phyloP scores from a whole-genome alignment of 2,329 filamentous ascomycete genomes.

The Aureobasidium namibiae region DNA sequence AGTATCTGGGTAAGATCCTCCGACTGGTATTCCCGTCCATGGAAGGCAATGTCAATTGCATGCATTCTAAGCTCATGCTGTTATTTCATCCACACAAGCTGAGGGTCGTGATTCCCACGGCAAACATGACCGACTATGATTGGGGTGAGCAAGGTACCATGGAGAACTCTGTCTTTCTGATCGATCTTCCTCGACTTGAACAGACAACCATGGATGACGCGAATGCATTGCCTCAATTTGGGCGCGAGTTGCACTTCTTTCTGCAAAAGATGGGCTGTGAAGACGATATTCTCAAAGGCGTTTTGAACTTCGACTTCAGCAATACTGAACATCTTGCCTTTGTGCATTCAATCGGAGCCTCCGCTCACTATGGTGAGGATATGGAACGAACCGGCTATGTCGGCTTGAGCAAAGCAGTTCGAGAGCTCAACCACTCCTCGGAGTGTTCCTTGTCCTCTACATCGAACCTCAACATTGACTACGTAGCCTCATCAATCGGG shows the following conservation, averaged over 20 bases:
- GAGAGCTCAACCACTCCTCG: conserved; percentile 41
- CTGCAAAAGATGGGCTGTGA: conserved; percentile 58
- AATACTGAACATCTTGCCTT: conserved; percentile 66
- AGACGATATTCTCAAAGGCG: conserved; percentile 55
- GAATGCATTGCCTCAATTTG: conserved; percentile 42
- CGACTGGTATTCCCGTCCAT: conserved; percentile 74
- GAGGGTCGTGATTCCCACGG: conserved; percentile 76
- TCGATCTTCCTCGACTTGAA: conserved; percentile 66
- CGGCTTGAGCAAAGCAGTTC: conserved; percentile 62
- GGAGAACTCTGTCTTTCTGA: conserved; percentile 88
- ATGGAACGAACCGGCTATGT: conserved; percentile 58
- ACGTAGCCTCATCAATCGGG: conserved; percentile 74
- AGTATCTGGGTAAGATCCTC: conserved; percentile 35
- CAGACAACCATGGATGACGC: background rate
- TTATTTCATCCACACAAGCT: conserved; percentile 69
- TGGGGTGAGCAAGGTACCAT: conserved; percentile 81
- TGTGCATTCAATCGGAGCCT: conserved; percentile 62
- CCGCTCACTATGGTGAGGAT: conserved; percentile 22
- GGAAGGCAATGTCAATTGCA: conserved; percentile 59
- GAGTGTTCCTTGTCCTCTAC: conserved; percentile 39
- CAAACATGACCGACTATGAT: conserved; percentile 77
- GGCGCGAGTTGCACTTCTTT: conserved; percentile 62
- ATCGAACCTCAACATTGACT: conserved; percentile 59
- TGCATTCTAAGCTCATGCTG: conserved; percentile 93
- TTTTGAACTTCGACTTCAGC: conserved; percentile 74